Percentiles rank a stretch among this genome's conserved stretches.
These are phyloP conservation scores for Malus sylvestris DNA, from an alignment of 306 rosid genomes.

Conservation along the genomic window DNA sequence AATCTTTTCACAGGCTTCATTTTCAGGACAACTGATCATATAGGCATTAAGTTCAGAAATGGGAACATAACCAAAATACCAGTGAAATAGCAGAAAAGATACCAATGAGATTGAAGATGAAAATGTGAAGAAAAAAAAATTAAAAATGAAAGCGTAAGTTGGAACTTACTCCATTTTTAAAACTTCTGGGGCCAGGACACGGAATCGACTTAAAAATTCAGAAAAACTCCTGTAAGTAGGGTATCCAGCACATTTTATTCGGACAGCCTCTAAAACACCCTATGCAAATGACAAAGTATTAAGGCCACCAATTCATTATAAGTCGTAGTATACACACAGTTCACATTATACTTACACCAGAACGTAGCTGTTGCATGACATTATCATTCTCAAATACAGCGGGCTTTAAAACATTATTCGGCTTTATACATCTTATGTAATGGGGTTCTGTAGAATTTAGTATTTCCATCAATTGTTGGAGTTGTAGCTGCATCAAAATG, in stretches of 20 bases:
- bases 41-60: conserved; percentile 23
- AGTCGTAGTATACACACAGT: conserved; percentile 1
- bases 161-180: conserved; percentile 60
- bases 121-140: background rate
- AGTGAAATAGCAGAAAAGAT: conserved; percentile 13
- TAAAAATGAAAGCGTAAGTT: background rate
- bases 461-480: conserved; percentile 89
- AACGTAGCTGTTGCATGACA: conserved; percentile 74
- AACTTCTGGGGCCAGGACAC: conserved; percentile 74
- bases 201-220: conserved; percentile 57
- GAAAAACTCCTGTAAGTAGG: conserved; percentile 71
- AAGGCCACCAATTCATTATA: conserved; percentile 20
- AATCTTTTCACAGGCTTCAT: conserved; percentile 50
- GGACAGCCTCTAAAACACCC: conserved; percentile 97
- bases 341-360: conserved; percentile 66
- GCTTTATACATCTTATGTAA: conserved; percentile 95
- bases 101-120: conserved; percentile 13
- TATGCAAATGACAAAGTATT: conserved; percentile 34
- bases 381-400: conserved; percentile 57
- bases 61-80: conserved; percentile 2
- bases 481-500: conserved; percentile 66
- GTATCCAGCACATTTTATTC: conserved; percentile 91
- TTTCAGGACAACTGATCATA: conserved; percentile 55
- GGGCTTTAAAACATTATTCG: conserved; percentile 57
- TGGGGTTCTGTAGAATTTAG: conserved; percentile 73